Percentiles rank a stretch among this genome's conserved stretches.
phyloP scores from a whole-genome alignment of 2,329 filamentous ascomycete species.

The Nemania abortiva region DNA sequence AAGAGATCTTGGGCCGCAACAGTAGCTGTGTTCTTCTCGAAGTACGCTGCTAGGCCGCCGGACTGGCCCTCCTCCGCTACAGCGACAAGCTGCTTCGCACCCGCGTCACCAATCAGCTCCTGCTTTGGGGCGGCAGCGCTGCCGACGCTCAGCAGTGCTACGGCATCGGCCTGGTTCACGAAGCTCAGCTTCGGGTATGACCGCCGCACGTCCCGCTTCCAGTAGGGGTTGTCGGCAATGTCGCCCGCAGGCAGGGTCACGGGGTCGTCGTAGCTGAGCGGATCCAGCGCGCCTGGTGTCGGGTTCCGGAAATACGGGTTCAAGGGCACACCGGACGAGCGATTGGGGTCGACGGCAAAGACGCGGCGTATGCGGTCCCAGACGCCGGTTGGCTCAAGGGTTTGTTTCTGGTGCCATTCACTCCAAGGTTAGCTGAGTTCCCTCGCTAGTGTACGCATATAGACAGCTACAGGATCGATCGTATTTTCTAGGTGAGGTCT shows the following conservation, averaged over 20 bases:
- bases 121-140: slow-evolving; percentile 84
- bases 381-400: slow-evolving; percentile 87
- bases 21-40: slow-evolving; percentile 71
- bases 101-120: slow-evolving; percentile 82
- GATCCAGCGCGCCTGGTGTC: slow-evolving; percentile 78
- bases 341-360: slow-evolving; percentile 85
- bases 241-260: slow-evolving; percentile 87
- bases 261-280: slow-evolving; percentile 80
- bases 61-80: slow-evolving; percentile 77
- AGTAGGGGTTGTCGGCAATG: slow-evolving; percentile 93
- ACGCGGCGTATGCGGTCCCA: slow-evolving; percentile 86
- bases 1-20: slow-evolving; percentile 69
- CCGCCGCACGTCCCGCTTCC: slow-evolving; percentile 91
- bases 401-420: slow-evolving; percentile 81
- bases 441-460: neutral
- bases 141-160: slow-evolving; percentile 85
- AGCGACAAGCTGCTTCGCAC: slow-evolving; percentile 75
- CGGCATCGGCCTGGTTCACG: slow-evolving; percentile 85
- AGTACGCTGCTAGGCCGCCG: slow-evolving; percentile 76
- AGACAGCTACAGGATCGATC: neutral
- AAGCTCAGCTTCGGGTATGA: slow-evolving; percentile 84
- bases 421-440: neutral
- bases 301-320: slow-evolving; percentile 95
- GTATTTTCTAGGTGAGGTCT: slow-evolving; percentile 1
- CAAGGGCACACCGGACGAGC: slow-evolving; percentile 90